These are phyloP conservation scores for Starmera quercuum DNA, from an alignment of 805 yeast species.

Conservation along the genomic window DNA sequence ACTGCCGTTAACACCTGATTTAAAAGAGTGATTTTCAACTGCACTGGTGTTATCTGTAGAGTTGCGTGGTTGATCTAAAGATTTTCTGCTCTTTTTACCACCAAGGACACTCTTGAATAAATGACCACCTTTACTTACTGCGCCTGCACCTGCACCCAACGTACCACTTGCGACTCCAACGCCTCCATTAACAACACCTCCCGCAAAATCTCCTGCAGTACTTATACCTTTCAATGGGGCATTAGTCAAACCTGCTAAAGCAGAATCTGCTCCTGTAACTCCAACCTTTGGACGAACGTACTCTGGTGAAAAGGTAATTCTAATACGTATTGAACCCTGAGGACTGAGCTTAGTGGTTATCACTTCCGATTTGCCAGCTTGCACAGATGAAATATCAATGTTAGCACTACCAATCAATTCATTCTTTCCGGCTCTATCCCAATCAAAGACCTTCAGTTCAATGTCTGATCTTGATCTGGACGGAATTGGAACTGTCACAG, in stretches of 20 bases:
- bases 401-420: conserved; percentile 47
- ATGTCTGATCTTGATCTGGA: conserved; percentile 53
- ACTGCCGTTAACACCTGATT: conserved; percentile 12
- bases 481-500: conserved; percentile 46
- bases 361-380: conserved; percentile 36
- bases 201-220: conserved; percentile 32
- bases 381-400: conserved; percentile 42
- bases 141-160: conserved; percentile 38
- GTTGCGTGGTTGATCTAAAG: conserved; percentile 7
- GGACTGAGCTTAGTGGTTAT: conserved; percentile 48
- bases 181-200: conserved; percentile 33
- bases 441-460: conserved; percentile 50
- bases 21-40: conserved; percentile 22
- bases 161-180: conserved; percentile 33
- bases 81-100: conserved; percentile 19
- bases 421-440: conserved; percentile 73
- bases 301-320: conserved; percentile 53
- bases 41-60: conserved; percentile 6
- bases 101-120: conserved; percentile 26
- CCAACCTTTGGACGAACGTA: conserved; percentile 57
- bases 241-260: conserved; percentile 31
- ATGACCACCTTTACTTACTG: conserved; percentile 39
- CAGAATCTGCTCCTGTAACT: conserved; percentile 33
- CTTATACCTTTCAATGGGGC: conserved; percentile 42
- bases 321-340: conserved; percentile 53